Base-by-base conservation (phyloP, 139 green algal species). In the Ettlia oleoabundans region DNA sequence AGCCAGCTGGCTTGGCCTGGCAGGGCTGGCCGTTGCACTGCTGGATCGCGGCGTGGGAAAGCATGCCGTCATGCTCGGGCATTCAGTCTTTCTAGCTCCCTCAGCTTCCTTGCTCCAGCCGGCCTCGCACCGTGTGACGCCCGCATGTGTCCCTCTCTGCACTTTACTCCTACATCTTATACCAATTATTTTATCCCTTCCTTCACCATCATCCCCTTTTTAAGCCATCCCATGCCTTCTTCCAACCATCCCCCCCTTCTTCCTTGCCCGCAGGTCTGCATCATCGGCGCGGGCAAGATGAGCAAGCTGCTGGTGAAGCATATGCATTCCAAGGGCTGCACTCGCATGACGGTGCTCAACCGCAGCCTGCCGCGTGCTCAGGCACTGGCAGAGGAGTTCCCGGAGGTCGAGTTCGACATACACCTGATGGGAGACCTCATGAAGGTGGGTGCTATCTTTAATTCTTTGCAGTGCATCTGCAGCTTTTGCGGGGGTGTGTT, bases 231-330 rank as follows among this genome's bases (percentile, higher is more conserved):
- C 21, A 18, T 7, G 19, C n/a, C 40, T 2, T 18, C 61, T 51
- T n/a, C 51, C 32, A 6, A 7, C 63, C 41, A 38, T 38, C 47
- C 33, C 52, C 37, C 30, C 33, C 7, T 32, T 32, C 0, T 28
- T 58, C 63, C n/a, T n/a, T n/a, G n/a, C n/a, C 41, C 33, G 52
- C 84, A 71, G 58, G 89, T 98, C 5, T 94, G 90, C 89, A 99
- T 99, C 90, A 98, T 99, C 52, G 97, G 97, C 26, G 97, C 97
- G 18, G 97, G 97, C 84, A 99, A 97, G 87, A 99, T 99, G 97
- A 96, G 93, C 28, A 92, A 90, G 40, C 90, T 99, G 76, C 93
- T 99, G 64, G 96, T 99, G 10, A 99, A 99, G 93, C 97, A 99
- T 87, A 88, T 99, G 67, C 74, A 87, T 33, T 96, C 92, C 74